Evolutionary conservation across 129 eudicot species (phyloP).

Genomic region (Escallonia rubra): DNA sequence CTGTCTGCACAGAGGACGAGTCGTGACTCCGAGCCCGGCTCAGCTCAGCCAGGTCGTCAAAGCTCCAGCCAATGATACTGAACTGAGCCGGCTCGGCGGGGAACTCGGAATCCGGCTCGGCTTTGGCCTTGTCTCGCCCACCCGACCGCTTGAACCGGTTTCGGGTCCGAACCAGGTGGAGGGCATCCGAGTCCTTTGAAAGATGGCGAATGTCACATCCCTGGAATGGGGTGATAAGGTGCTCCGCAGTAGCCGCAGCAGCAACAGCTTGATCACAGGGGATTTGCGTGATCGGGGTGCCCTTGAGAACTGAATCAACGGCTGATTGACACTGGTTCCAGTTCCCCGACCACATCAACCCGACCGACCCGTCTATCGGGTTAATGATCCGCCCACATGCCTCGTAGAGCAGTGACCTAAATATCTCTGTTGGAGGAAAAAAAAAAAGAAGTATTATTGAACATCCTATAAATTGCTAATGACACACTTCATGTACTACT

Average conservation of each 20-base stretch:
- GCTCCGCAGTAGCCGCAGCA: neutral
- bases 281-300: conserved; percentile 16
- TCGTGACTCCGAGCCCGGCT: conserved; percentile 27
- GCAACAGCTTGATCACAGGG: neutral
- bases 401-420: conserved; percentile 30
- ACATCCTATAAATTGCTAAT: too few relatives aligned
- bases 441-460: too few relatives aligned
- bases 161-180: conserved; percentile 11
- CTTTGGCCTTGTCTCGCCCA: neutral
- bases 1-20: conserved; percentile 27
- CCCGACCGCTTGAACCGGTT: conserved; percentile 7
- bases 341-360: conserved; percentile 18
- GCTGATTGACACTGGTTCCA: conserved; percentile 35
- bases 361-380: conserved; percentile 28
- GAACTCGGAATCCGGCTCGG: neutral
- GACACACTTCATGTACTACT: too few relatives aligned
- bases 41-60: neutral
- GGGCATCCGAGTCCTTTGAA: conserved; percentile 7
- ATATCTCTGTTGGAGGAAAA: conserved; percentile 7
- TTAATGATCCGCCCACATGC: conserved; percentile 38
- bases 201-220: conserved; percentile 32
- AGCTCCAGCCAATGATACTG: too few relatives aligned
- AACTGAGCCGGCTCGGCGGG: too few relatives aligned
- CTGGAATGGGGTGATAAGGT: conserved; percentile 16
- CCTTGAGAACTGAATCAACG: conserved; percentile 31